A percentile compares a stretch with the other conserved stretches of the same genome.
Conservation (phyloP, 1,284 basidiomycete genomes). For the Trametes pubescens region DNA sequence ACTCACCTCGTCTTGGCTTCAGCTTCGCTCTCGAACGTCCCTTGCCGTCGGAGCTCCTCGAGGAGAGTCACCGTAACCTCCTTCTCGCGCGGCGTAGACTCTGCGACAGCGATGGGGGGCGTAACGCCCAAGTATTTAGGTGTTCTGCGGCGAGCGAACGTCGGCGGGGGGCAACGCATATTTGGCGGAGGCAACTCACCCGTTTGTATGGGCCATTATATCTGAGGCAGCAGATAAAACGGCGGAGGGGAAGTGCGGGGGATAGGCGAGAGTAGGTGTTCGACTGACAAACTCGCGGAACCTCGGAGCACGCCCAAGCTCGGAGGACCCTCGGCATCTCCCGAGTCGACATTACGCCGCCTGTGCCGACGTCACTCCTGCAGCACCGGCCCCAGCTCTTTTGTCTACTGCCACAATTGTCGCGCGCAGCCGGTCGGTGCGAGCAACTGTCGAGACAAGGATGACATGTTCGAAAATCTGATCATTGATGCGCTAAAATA, state of each 20-base stretch:
- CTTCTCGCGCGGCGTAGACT: slow-evolving; percentile 78
- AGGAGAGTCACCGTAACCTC: slow-evolving; percentile 86
- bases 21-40: slow-evolving; percentile 90
- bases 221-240: slow-evolving; percentile 7
- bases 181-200: slow-evolving; percentile 19
- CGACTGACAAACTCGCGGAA: slow-evolving; percentile 29
- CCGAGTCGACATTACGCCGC: slow-evolving; percentile 28
- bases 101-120: slow-evolving; percentile 85
- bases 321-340: slow-evolving; percentile 25
- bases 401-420: slow-evolving; percentile 1
- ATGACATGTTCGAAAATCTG: slow-evolving; percentile 25
- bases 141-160: slow-evolving; percentile 9
- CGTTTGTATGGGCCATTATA: slow-evolving; percentile 29
- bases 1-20: slow-evolving; percentile 90
- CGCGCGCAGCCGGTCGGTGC: background rate
- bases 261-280: slow-evolving; percentile 20
- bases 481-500: slow-evolving; percentile 36
- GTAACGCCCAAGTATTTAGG: slow-evolving; percentile 76
- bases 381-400: background rate
- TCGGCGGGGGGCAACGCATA: slow-evolving; percentile 7
- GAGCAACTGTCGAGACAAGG: background rate
- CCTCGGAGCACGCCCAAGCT: slow-evolving; percentile 19
- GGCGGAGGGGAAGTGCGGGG: slow-evolving; percentile 10
- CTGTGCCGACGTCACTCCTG: slow-evolving; percentile 16
- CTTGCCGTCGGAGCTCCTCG: slow-evolving; percentile 88